Percentiles rank a stretch among this genome's conserved stretches.
Evolutionary conservation across 2,329 filamentous ascomycete genomes (phyloP).

Genomic region (Monilinia fructicola): DNA sequence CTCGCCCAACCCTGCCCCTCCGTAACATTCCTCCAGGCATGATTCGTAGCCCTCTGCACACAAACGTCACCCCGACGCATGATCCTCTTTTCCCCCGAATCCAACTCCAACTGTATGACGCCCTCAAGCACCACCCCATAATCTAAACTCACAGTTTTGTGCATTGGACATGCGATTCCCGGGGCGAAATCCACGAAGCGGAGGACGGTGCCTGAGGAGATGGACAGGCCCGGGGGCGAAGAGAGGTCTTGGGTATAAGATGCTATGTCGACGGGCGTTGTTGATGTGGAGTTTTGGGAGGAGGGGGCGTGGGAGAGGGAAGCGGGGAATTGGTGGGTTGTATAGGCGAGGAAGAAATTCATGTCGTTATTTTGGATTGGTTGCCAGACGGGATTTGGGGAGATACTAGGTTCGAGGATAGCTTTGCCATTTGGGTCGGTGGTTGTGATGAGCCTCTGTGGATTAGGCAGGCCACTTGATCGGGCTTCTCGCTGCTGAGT

Average conservation of each 20-base stretch:
- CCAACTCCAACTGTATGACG: slow-evolving; percentile 44
- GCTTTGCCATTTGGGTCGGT: slow-evolving; percentile 31
- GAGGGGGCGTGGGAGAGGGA: slow-evolving; percentile 17
- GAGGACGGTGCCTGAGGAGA: slow-evolving; percentile 32
- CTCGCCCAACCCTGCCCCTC: slow-evolving; percentile 31
- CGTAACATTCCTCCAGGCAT: slow-evolving; percentile 44
- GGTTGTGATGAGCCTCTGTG: slow-evolving; percentile 34
- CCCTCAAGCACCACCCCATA: slow-evolving; percentile 46
- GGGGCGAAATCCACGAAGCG: slow-evolving; percentile 36
- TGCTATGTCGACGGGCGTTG: slow-evolving; percentile 27
- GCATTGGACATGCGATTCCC: slow-evolving; percentile 41
- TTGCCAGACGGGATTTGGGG: slow-evolving; percentile 26
- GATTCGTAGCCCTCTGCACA: slow-evolving; percentile 48
- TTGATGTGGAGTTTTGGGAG: slow-evolving; percentile 9
- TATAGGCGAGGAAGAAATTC: slow-evolving; percentile 35
- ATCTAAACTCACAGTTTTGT: slow-evolving; percentile 46
- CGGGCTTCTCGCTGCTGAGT: slow-evolving; percentile 9
- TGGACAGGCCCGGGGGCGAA: slow-evolving; percentile 30
- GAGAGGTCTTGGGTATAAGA: slow-evolving; percentile 28
- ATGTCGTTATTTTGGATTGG: slow-evolving; percentile 27
- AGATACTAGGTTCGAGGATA: slow-evolving; percentile 27
- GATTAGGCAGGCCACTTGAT: slow-evolving; percentile 30
- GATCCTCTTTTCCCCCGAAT: slow-evolving; percentile 44
- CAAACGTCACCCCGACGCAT: slow-evolving; percentile 45
- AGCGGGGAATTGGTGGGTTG: slow-evolving; percentile 30